These are phyloP conservation scores for Termitomyces sp. DNA, from an alignment of 768 basidiomycete genomes.

Conservation along the genomic window DNA sequence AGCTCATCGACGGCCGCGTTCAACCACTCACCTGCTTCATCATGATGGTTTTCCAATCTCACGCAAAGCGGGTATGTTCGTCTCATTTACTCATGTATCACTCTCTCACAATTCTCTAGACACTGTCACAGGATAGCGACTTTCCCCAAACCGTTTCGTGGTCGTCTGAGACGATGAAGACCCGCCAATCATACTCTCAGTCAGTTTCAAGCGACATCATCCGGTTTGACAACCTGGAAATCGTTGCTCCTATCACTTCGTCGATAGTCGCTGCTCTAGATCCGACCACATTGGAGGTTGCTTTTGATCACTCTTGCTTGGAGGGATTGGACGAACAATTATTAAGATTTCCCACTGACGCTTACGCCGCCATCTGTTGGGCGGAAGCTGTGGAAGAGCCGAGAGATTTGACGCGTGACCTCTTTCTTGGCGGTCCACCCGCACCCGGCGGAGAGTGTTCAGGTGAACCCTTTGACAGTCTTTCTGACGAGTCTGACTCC, in stretches of 20 bases:
- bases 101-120: slow-evolving; percentile 1
- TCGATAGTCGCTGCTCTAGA: slow-evolving; percentile 23
- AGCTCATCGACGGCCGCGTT: background rate
- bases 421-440: background rate
- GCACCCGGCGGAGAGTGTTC: background rate
- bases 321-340: slow-evolving; percentile 34
- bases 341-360: slow-evolving; percentile 28
- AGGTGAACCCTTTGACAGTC: slow-evolving; percentile 12
- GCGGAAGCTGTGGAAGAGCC: slow-evolving; percentile 17
- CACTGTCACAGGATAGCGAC: slow-evolving; percentile 19
- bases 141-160: slow-evolving; percentile 26
- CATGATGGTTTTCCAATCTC: slow-evolving; percentile 1
- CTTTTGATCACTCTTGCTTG: slow-evolving; percentile 32
- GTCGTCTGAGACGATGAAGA: slow-evolving; percentile 18
- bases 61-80: slow-evolving; percentile 4
- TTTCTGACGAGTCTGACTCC: slow-evolving; percentile 23
- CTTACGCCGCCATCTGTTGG: slow-evolving; percentile 35
- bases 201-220: slow-evolving; percentile 23
- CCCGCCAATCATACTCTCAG: slow-evolving; percentile 16
- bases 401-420: slow-evolving; percentile 2
- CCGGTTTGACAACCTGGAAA: slow-evolving; percentile 14
- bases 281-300: slow-evolving; percentile 30
- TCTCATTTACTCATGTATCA: background rate
- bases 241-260: slow-evolving; percentile 11
- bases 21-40: background rate